phyloP scores from a whole-genome alignment of 1,139 yeast genomes.

The Nakaseomyces sp. region DNA sequence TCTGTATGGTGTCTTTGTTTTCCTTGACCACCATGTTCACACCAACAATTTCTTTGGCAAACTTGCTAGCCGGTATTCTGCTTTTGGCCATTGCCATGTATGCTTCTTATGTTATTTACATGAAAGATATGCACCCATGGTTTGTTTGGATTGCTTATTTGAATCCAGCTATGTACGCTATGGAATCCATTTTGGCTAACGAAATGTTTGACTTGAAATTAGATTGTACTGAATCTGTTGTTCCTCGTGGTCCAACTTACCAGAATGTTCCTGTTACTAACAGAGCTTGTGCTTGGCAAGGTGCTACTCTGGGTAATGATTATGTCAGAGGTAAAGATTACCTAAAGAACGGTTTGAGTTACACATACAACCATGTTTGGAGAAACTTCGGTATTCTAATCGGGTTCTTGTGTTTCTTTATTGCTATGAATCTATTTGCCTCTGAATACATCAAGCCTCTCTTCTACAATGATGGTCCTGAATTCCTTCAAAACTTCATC shows the following conservation, averaged over 20 bases:
- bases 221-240: slow-evolving; percentile 32
- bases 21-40: slow-evolving; percentile 38
- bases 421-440: slow-evolving; percentile 27
- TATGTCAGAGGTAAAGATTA: slow-evolving; percentile 31
- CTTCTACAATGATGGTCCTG: slow-evolving; percentile 21
- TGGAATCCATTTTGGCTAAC: slow-evolving; percentile 41
- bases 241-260: slow-evolving; percentile 38
- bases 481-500: slow-evolving; percentile 8
- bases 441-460: slow-evolving; percentile 32
- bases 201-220: slow-evolving; percentile 37
- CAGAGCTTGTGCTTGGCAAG: slow-evolving; percentile 36
- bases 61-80: slow-evolving; percentile 41
- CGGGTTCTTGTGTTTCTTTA: slow-evolving; percentile 32
- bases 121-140: slow-evolving; percentile 49
- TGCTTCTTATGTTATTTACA: slow-evolving; percentile 45
- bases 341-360: slow-evolving; percentile 30
- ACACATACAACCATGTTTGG: slow-evolving; percentile 36
- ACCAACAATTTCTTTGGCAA: slow-evolving; percentile 39
- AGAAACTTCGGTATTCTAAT: slow-evolving; percentile 39
- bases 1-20: slow-evolving; percentile 37
- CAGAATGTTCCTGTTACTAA: slow-evolving; percentile 30
- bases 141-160: slow-evolving; percentile 49
- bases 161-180: slow-evolving; percentile 44
- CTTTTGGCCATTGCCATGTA: slow-evolving; percentile 40
- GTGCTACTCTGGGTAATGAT: slow-evolving; percentile 25